Conservation (phyloP, 495 filamentous ascomycete species). For the Astrothelium macrocarpum region DNA sequence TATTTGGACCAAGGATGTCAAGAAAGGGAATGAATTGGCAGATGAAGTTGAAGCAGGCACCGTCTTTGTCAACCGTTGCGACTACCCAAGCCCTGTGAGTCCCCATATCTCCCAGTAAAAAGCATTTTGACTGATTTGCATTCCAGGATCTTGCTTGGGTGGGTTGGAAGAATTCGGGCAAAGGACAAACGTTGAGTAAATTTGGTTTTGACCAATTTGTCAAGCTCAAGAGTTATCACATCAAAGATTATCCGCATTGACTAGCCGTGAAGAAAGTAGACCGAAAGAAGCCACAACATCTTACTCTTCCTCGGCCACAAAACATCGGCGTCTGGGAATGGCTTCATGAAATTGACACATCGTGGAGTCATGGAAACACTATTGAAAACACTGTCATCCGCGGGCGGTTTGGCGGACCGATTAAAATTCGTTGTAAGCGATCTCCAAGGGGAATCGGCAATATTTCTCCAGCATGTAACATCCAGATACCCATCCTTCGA, state of each 20-base stretch:
- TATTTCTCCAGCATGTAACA: constrained; percentile 1
- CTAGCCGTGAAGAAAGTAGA: constrained; percentile 10
- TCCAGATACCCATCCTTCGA: constrained; percentile 2
- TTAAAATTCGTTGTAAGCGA: constrained; percentile 1
- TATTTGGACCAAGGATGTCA: constrained; percentile 90
- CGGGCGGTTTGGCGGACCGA: constrained; percentile 2
- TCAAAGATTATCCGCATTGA: constrained; percentile 75
- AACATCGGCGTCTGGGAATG: background rate
- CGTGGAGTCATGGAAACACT: background rate
- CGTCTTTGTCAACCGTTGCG: constrained; percentile 90
- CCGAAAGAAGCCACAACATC: background rate
- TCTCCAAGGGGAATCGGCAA: background rate
- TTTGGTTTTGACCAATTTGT: constrained; percentile 93
- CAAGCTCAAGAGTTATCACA: constrained; percentile 90
- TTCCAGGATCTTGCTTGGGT: constrained; percentile 83
- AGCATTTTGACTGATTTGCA: background rate
- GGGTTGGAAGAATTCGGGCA: constrained; percentile 93
- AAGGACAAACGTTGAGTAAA: constrained; percentile 77
- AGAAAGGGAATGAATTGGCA: constrained; percentile 63
- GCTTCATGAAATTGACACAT: background rate
- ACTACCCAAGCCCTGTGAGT: constrained; percentile 66
- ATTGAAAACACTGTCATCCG: constrained; percentile 1
- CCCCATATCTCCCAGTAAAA: constrained; percentile 22
- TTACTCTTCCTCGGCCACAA: background rate
- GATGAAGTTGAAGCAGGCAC: constrained; percentile 87